Base-by-base conservation (phyloP, 2,329 filamentous ascomycete genomes). In the Teratosphaeria viscida region DNA sequence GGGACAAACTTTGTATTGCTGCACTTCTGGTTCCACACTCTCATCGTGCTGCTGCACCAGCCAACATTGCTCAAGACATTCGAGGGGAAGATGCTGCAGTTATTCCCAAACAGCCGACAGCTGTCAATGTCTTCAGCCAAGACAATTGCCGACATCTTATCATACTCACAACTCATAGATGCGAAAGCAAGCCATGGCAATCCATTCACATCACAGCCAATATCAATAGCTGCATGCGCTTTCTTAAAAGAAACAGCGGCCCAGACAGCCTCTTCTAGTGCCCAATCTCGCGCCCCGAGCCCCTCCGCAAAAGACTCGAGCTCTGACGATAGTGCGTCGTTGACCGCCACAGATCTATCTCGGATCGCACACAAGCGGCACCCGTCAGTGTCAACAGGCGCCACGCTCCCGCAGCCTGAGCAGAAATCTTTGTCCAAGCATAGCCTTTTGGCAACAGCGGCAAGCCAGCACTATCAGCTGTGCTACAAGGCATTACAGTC, bases 171-270 rank as follows among this genome's bases (percentile, higher is more conserved):
- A 69, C 76, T 95, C 10, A 89, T 94, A 57, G 89, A 95, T 71
- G 85, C 88, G 0, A 91, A 89, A 71, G 92, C 90, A 66, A 90
- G 92, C 59, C 86, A 92, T 37, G 89, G 90, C 1, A 95, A 94
- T 61, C 90, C 90, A 0, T 95, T 95, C 65, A 94, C 89, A 0
- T 77, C 88, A 55, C 90, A 95, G 72, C 90, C 90, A 0, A 95
- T 95, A 68, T 95, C 95, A 67, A 92, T 95, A 61, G 90, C 90
- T 0, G 90, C 90, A 0, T 95, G 90, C 69, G 90, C 90, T 0
- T 95, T 95, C 66, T 76, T 95, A 16, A 90, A 90, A 76, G 90
- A 95, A 70, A 90, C 88, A 4, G 85, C 84, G 3, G 82, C 87
- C 14, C 86, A 85, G 62, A 85, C 86, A 0, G 76, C 77, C 26